Evolutionary conservation across 176 grass and related monocot genomes (phyloP).

Genomic region (Phragmites australis): DNA sequence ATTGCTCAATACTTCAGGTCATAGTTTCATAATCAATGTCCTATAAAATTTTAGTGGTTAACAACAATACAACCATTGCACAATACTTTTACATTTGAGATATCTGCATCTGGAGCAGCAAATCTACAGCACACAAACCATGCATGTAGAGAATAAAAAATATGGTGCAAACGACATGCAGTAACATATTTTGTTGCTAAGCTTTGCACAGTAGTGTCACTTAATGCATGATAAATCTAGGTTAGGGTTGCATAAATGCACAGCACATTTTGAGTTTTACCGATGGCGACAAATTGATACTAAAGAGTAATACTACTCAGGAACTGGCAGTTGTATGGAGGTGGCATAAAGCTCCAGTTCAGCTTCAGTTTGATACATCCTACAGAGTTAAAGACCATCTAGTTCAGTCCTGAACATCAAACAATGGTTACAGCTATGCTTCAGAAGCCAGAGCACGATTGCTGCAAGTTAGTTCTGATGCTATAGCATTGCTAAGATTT

Average conservation of each 20-base stretch:
- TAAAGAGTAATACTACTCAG: too few species aligned
- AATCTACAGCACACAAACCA: background rate
- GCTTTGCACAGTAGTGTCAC: background rate
- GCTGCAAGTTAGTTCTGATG: background rate
- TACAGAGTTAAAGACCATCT: background rate
- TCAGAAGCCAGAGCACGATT: background rate
- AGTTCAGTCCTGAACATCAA: conserved; percentile 5
- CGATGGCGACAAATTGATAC: too few species aligned
- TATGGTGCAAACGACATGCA: too few species aligned
- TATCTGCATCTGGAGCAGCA: background rate
- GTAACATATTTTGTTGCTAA: background rate
- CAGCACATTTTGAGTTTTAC: too few species aligned
- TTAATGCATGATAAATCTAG: background rate
- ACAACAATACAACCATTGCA: too few species aligned
- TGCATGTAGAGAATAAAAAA: background rate
- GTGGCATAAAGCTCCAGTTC: background rate
- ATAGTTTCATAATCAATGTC: too few species aligned
- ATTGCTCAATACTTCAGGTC: too few species aligned
- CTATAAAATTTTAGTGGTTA: too few species aligned
- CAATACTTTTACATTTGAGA: background rate
- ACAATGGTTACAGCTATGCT: conserved; percentile 17
- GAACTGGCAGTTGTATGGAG: background rate
- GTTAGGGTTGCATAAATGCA: background rate
- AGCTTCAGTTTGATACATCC: background rate
- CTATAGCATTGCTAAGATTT: background rate